Conservation (phyloP, 2,329 filamentous ascomycete genomes). For the Cordyceps tenuipes region DNA sequence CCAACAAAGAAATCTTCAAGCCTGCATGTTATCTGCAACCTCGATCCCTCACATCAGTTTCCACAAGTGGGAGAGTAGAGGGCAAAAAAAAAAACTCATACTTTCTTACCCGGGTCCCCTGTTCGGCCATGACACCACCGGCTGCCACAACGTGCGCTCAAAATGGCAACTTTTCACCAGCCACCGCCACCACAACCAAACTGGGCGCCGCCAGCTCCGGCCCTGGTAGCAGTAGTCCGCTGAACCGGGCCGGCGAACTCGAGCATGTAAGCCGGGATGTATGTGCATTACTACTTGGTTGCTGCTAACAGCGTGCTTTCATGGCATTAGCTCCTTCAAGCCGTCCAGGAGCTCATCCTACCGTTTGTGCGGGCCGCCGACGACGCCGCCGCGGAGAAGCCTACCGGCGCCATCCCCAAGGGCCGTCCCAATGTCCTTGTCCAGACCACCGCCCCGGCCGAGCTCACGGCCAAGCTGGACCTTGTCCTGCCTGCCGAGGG, state of each 20-base stretch:
- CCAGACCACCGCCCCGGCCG: conserved; percentile 50
- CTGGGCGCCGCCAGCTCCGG: background rate
- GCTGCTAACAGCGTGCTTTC: background rate
- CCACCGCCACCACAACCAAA: background rate
- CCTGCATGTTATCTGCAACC: background rate
- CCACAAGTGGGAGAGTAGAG: too few relatives aligned
- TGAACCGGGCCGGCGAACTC: conserved; percentile 20
- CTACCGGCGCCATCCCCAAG: conserved; percentile 39
- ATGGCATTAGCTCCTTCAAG: conserved; percentile 50
- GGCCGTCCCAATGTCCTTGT: conserved; percentile 51
- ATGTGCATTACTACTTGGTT: background rate
- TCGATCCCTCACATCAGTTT: background rate
- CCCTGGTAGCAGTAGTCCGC: background rate
- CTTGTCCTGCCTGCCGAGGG: conserved; percentile 52
- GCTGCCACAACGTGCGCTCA: conserved; percentile 2
- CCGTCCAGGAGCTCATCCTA: conserved; percentile 59
- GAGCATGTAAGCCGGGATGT: conserved; percentile 39
- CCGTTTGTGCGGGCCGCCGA: conserved; percentile 66
- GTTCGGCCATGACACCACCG: conserved; percentile 4
- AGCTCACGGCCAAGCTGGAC: conserved; percentile 45
- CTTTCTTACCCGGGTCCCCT: background rate
- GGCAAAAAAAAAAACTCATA: background rate
- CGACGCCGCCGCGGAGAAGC: conserved; percentile 44
- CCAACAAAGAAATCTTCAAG: background rate
- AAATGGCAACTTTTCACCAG: conserved; percentile 1